Conservation (phyloP, 2,329 filamentous ascomycete species). For the Colletotrichum euphorbiae region DNA sequence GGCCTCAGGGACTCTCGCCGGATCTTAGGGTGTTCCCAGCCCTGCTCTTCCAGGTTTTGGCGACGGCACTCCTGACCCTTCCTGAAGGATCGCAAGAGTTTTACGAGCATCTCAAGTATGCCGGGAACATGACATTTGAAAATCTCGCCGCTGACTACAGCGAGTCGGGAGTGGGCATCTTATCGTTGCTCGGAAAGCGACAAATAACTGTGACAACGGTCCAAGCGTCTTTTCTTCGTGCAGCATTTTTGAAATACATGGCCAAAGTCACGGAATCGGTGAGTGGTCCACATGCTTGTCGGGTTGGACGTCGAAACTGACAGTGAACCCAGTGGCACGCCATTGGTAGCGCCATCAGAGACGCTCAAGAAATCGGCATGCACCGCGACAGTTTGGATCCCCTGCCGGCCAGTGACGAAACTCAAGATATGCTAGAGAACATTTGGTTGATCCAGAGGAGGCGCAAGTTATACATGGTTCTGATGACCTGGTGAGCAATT, state of each 20-base stretch:
- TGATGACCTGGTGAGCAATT: constrained; percentile 54
- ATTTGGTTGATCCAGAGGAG: constrained; percentile 70
- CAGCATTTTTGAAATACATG: constrained; percentile 68
- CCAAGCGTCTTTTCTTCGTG: constrained; percentile 67
- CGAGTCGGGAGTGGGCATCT: constrained; percentile 65
- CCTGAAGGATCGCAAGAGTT: constrained; percentile 59
- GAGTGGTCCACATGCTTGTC: constrained; percentile 42
- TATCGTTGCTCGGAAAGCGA: constrained; percentile 67
- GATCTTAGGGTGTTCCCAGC: constrained; percentile 69
- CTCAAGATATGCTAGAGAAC: constrained; percentile 64
- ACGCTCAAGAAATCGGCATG: constrained; percentile 72
- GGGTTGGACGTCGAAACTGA: neutral
- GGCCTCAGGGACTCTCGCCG: constrained; percentile 61
- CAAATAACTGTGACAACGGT: constrained; percentile 68
- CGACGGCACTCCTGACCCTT: constrained; percentile 65
- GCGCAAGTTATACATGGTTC: constrained; percentile 64
- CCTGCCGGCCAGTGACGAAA: constrained; percentile 56
- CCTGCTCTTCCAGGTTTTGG: constrained; percentile 69
- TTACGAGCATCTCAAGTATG: constrained; percentile 69
- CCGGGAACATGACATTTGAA: constrained; percentile 69
- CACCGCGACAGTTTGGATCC: constrained; percentile 66
- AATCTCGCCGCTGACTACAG: constrained; percentile 71
- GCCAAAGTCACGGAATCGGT: constrained; percentile 69
- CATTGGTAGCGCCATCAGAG: constrained; percentile 67
- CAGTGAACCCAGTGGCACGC: constrained; percentile 60